These are phyloP conservation scores for Rubroshorea leprosula DNA, from an alignment of 345 rosid genomes.

Conservation along the genomic window DNA sequence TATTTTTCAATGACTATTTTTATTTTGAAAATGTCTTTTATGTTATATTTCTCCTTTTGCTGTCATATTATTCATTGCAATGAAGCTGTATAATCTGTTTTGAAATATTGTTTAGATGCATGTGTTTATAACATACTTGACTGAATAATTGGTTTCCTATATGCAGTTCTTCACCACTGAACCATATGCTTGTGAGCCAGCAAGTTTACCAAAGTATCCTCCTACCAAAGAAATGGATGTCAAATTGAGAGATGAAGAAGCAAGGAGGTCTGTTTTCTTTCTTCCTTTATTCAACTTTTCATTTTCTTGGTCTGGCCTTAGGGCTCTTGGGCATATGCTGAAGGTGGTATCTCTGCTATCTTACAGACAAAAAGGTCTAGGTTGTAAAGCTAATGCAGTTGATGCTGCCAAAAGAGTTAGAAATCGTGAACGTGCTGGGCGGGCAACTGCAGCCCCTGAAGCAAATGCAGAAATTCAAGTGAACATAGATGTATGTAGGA, in stretches of 20 bases:
- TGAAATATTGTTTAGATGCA: too few relatives aligned
- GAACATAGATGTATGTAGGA: constrained; percentile 46
- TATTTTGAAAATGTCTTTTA: not conserved
- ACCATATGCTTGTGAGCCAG: constrained; percentile 79
- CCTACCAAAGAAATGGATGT: constrained; percentile 92
- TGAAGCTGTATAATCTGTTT: too few relatives aligned
- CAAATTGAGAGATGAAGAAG: constrained; percentile 71
- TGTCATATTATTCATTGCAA: too few relatives aligned
- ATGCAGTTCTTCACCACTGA: constrained; percentile 74
- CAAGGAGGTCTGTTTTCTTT: constrained; percentile 53
- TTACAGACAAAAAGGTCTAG: constrained; percentile 48
- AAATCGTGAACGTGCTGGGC: constrained; percentile 43
- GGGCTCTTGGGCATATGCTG: not conserved
- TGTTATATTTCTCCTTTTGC: not conserved
- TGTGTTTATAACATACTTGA: too few relatives aligned
- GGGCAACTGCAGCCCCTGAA: constrained; percentile 76
- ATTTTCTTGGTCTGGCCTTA: constrained; percentile 4
- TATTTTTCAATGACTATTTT: not conserved
- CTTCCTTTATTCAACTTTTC: constrained; percentile 10
- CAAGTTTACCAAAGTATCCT: constrained; percentile 82
- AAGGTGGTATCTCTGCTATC: constrained; percentile 15
- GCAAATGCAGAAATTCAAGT: constrained; percentile 83
- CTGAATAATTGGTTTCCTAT: constrained; percentile 18
- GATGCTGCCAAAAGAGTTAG: constrained; percentile 52
- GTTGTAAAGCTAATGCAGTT: constrained; percentile 42